A percentile compares a stretch with the other conserved stretches of the same genome.
Conservation (phyloP, 1,284 basidiomycete species). For the Pseudozyma pruni region DNA sequence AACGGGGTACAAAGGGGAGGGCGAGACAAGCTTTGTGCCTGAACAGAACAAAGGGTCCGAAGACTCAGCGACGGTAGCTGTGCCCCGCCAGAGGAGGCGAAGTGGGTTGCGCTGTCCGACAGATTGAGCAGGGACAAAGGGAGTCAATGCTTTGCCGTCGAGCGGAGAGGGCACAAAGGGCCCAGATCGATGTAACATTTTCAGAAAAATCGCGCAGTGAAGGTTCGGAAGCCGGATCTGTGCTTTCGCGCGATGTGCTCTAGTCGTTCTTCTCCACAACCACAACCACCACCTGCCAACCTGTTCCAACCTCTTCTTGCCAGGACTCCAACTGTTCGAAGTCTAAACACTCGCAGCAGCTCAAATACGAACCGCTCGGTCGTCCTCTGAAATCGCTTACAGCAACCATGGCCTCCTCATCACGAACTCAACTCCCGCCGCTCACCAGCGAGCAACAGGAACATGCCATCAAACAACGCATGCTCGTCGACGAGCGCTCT, state of each 20-base stretch:
- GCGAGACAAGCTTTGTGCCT: not conserved
- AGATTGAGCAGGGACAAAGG: constrained; percentile 4
- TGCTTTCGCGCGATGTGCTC: too few species aligned
- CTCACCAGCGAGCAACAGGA: constrained; percentile 44
- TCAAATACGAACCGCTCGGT: not conserved
- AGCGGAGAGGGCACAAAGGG: too few species aligned
- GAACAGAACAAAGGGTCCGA: constrained; percentile 1
- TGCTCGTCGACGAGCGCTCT: constrained; percentile 40
- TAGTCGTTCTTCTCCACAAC: not conserved
- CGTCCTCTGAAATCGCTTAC: not conserved
- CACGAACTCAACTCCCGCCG: constrained; percentile 18
- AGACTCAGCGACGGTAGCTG: not conserved
- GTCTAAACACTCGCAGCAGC: not conserved
- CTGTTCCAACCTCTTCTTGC: too few species aligned
- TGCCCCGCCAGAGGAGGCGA: not conserved
- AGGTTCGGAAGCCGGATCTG: constrained; percentile 10
- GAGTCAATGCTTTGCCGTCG: too few species aligned
- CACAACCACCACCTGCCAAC: not conserved
- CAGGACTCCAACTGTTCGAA: too few species aligned
- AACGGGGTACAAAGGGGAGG: constrained; percentile 3
- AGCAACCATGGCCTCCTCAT: constrained; percentile 27
- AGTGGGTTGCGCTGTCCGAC: constrained; percentile 9
- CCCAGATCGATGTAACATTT: not conserved
- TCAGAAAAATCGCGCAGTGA: not conserved
- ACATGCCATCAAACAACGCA: constrained; percentile 34